Conservation (phyloP, 2,329 filamentous ascomycete species). For the Sclerotinia trifoliorum region DNA sequence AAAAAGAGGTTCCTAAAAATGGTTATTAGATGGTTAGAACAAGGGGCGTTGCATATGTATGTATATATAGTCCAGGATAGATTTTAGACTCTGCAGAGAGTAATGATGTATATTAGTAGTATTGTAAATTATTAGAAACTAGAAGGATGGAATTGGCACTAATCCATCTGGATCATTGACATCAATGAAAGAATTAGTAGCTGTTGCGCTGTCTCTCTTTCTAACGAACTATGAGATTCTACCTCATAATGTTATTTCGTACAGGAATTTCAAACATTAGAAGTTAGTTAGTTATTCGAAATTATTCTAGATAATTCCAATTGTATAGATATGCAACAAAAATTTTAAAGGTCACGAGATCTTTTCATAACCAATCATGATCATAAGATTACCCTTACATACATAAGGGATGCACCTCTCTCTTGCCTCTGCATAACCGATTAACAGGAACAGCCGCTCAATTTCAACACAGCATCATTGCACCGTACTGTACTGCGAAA, state of each 20-base stretch:
- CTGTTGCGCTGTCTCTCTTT: no score
- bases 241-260: no score
- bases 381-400: no score
- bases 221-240: no score
- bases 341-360: not conserved
- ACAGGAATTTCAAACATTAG: no score
- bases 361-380: not conserved
- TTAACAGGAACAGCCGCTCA: not conserved
- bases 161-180: not conserved
- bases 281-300: not conserved
- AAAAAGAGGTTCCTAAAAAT: slow-evolving; percentile 23
- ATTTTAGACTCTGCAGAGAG: not conserved
- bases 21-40: not conserved
- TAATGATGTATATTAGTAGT: not conserved
- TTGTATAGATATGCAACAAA: slow-evolving; percentile 11
- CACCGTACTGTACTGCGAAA: no score
- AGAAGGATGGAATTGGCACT: not conserved
- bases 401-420: not conserved
- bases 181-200: no score
- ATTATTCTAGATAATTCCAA: slow-evolving; percentile 15
- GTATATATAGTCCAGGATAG: not conserved
- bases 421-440: not conserved
- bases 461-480: not conserved
- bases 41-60: not conserved
- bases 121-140: not conserved